Conservation (phyloP, 202 grass and related monocot genomes). For the Eragrostis tef region DNA sequence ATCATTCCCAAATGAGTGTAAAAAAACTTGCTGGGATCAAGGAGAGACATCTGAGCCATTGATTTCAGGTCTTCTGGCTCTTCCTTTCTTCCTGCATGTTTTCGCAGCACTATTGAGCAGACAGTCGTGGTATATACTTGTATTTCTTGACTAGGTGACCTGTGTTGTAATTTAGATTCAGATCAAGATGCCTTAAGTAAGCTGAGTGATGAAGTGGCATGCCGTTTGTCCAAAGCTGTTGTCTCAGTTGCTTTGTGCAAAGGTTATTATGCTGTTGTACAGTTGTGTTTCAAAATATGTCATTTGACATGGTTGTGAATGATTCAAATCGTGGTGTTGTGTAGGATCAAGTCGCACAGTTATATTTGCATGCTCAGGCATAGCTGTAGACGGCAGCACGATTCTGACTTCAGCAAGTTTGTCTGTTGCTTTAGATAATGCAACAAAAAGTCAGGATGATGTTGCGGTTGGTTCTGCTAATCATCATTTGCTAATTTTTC, state of each 20-base stretch:
- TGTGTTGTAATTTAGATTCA: neutral
- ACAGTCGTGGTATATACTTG: neutral
- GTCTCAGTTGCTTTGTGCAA: neutral
- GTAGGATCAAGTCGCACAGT: neutral
- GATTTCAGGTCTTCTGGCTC: neutral
- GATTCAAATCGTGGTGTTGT: neutral
- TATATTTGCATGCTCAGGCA: neutral
- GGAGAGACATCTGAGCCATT: neutral
- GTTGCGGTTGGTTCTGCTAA: neutral
- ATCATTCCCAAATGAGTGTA: too few relatives aligned
- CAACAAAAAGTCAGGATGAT: neutral
- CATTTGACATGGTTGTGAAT: neutral
- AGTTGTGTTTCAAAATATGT: neutral
- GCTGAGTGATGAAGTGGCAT: neutral
- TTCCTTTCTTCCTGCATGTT: neutral
- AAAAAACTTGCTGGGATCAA: too few relatives aligned
- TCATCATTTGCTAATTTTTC: neutral
- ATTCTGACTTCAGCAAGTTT: neutral
- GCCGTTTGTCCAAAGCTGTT: neutral
- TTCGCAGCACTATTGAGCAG: neutral
- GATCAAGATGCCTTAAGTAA: neutral
- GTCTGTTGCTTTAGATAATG: neutral
- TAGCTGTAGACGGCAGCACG: neutral
- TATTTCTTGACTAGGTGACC: neutral
- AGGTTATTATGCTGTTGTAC: neutral